Evolutionary conservation across 106 monocot genomes (phyloP), one percentile per base, ranked within the genome.

Genomic region (Xerophyta viscosa): DNA sequence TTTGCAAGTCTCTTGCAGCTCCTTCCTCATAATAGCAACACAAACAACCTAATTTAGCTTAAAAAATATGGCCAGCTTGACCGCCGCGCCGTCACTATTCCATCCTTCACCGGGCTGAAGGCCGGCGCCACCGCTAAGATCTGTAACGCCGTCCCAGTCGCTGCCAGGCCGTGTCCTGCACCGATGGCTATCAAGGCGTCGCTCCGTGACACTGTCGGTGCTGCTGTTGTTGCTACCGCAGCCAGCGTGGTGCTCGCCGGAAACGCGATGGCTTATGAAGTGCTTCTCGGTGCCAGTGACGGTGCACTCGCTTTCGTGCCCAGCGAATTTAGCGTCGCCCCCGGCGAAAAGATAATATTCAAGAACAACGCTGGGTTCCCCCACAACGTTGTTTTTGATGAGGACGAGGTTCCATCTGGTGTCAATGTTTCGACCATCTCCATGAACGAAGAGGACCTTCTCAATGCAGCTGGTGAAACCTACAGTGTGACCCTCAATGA

Each of bases 281-380:
- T 88, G 41, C 53, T 76, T 14, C 73, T 88, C 4, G 96, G 96
- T 0, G 57, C 41, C 0, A 47, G 36, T 30, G 78, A 73, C 19
- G 96, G 88, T 9, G 20, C 36, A n/a, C 71, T 89, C 39, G 96
- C 59, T 6, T 89, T 96, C 51, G 68, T 79, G 37, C 96, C 96
- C 21, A 65, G 4, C 30, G 66, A 79, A 1, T 52, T 96, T 58
- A 48, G 61, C 13, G 71, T 89, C 3, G 10, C 72, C 0, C 3
- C 88, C 0, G 96, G 89, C 0, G 96, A 96, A 46, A 58, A 20
- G 42, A 85, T 96, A 8, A 54, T 64, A 24, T 96, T 96, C 76
- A 88, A 76, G 73, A 96, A 96, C 89, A 88, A 96, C 63, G 84
- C 96, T 0, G 96, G 81, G 14, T 96, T 73, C 73, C 96, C 85